Evolutionary conservation across 1,284 basidiomycete species (phyloP), one percentile per base, ranked within the genome.

Genomic region (Boletus sp.): DNA sequence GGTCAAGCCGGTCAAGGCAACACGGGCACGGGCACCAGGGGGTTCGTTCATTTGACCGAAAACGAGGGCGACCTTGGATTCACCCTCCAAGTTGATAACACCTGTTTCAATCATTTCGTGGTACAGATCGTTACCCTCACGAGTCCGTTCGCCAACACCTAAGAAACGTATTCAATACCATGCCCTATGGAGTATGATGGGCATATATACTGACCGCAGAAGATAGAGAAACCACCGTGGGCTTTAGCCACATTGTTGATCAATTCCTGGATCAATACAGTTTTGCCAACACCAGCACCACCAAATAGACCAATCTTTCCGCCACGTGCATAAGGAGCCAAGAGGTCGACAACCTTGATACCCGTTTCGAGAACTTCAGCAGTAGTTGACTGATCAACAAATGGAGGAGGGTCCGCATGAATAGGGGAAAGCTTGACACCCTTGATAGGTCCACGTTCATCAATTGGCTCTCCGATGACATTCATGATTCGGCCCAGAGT

Each of bases 11-110:
- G 95, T 98, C 65, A 99, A 85, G 56, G 95, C 95, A 66, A 98
- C 95, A 90, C 95, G 95, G 69, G 95, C 95, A 88, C 95, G 94
- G 65, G 95, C 95, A 85, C 95, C 95, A 65, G 95, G 95, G 72
- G 95, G 95, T 80, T 99, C 95, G 80, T 99, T 99, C 95, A 99
- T 99, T 79, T 99, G 95, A 80, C 95, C 95, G 81, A 99, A 99
- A 63, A 99, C 95, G 58, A 99, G 87, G 65, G 95, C 94, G 75
- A 97, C 95, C 84, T 99, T 98, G 72, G 95, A 98, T 73, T 95
- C 92, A 73, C 94, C 94, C 67, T 96, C 82, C 64, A 94, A 84
- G 76, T 98, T 95, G 82, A 99, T 99, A 82, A 99, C 95, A 86
- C 95, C 95, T 53, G 94, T 97, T 75, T 98, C 94, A 75, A 96